Evolutionary conservation across 352 stramenopile species (phyloP).

Genomic region (Globisporangium ultimum): DNA sequence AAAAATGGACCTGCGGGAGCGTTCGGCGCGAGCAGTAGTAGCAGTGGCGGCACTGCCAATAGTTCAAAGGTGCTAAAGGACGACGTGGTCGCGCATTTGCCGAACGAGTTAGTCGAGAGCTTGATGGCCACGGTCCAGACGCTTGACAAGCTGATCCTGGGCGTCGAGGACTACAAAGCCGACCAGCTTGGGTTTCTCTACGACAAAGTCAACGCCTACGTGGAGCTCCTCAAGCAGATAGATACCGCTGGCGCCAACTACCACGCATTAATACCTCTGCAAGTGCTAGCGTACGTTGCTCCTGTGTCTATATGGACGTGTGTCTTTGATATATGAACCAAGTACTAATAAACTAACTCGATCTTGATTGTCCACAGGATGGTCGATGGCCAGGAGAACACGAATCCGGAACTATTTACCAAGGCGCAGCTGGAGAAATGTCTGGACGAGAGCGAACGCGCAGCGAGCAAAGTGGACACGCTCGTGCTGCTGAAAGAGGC

Average conservation of each 20-base stretch:
- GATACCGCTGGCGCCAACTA: conserved; percentile 42
- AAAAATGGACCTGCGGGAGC: conserved; percentile 19
- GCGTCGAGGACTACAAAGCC: conserved; percentile 55
- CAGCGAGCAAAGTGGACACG: conserved; percentile 44
- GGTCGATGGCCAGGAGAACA: conserved; percentile 46
- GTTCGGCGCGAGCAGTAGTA: neutral
- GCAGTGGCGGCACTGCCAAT: conserved; percentile 10
- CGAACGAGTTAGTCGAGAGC: conserved; percentile 49
- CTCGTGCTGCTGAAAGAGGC: conserved; percentile 48
- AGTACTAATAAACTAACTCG: neutral
- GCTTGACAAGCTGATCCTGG: conserved; percentile 57
- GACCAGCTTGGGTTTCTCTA: conserved; percentile 58
- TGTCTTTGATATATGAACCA: neutral
- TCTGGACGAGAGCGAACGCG: conserved; percentile 46
- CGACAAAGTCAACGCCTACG: conserved; percentile 57
- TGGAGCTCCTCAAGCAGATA: conserved; percentile 53
- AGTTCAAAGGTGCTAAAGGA: conserved; percentile 36
- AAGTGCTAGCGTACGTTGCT: conserved; percentile 49
- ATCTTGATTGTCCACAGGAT: conserved; percentile 22
- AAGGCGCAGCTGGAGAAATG: conserved; percentile 62
- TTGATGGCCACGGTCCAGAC: conserved; percentile 59
- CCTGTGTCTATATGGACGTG: neutral
- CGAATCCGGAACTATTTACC: conserved; percentile 69
- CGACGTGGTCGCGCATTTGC: conserved; percentile 60
- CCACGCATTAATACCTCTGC: conserved; percentile 52